Conservation (phyloP, 192 early-diverging fungal species). For the Podila epigama region DNA sequence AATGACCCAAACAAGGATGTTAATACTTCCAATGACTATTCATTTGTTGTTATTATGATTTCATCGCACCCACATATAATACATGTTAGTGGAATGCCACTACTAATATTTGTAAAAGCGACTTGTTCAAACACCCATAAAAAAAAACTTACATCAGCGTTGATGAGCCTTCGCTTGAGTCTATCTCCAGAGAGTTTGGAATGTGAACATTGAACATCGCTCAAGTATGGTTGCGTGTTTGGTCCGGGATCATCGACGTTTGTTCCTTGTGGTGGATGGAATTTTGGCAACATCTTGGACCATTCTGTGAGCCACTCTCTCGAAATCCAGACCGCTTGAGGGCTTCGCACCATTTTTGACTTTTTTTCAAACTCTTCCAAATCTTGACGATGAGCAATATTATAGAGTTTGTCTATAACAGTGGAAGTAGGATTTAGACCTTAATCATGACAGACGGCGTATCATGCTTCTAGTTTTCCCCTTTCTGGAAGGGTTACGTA, state of each 20-base stretch:
- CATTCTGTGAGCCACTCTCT: conserved; percentile 30
- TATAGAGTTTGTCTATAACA: conserved; percentile 37
- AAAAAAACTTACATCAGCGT: background rate
- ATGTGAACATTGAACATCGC: conserved; percentile 28
- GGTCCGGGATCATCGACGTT: conserved; percentile 24
- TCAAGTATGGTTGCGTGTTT: background rate
- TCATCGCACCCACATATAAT: background rate
- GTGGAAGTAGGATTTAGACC: background rate
- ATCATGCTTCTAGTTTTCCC: background rate
- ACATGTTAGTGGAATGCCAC: background rate
- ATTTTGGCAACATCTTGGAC: conserved; percentile 11
- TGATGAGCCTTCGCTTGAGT: conserved; percentile 16
- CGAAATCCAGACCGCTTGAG: conserved; percentile 23
- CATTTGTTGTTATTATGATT: background rate
- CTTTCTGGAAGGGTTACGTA: background rate
- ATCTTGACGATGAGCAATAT: conserved; percentile 20
- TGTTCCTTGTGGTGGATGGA: conserved; percentile 1
- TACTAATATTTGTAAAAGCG: background rate
- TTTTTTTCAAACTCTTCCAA: conserved; percentile 19
- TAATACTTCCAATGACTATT: conserved; percentile 2
- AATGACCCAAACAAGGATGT: conserved; percentile 12
- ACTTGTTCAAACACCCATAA: background rate
- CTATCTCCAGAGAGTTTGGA: conserved; percentile 10
- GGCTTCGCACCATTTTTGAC: background rate
- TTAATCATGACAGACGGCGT: background rate